These are phyloP conservation scores for Pouteria glomerata DNA, from an alignment of 148 eudicot species.

Conservation along the genomic window DNA sequence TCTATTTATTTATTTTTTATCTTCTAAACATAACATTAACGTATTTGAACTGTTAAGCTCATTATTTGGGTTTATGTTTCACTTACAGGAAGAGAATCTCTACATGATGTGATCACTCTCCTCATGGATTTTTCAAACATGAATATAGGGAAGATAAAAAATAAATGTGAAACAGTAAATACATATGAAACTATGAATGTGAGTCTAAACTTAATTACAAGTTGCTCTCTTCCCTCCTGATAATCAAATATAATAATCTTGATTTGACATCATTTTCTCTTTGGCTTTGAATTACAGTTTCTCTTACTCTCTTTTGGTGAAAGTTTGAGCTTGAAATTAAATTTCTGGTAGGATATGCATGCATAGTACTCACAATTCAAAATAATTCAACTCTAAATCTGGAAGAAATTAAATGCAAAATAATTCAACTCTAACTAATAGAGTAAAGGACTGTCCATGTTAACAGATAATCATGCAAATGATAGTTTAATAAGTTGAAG, in stretches of 20 bases:
- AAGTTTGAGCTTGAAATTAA: neutral
- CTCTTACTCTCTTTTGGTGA: neutral
- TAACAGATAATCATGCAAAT: neutral
- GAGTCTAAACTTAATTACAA: neutral
- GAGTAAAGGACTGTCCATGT: neutral
- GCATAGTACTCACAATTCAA: neutral
- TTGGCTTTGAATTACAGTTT: neutral
- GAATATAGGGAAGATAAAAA: neutral
- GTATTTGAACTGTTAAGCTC: neutral
- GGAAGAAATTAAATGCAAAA: neutral
- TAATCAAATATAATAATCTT: neutral
- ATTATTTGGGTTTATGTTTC: neutral
- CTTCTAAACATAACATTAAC: neutral
- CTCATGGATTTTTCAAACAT: neutral
- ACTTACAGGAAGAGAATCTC: neutral
- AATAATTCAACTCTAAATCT: too few species aligned
- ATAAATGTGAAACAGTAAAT: neutral
- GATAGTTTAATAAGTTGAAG: too few species aligned
- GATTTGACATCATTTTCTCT: neutral
- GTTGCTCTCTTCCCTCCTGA: neutral
- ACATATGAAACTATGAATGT: neutral
- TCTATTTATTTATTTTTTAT: neutral
- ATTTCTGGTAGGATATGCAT: neutral
- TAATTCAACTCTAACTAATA: neutral
- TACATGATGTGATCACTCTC: neutral